A percentile compares a stretch with the other conserved stretches of the same genome.
phyloP scores from a whole-genome alignment of 345 rosid genomes.

The Moricandia arvensis region DNA sequence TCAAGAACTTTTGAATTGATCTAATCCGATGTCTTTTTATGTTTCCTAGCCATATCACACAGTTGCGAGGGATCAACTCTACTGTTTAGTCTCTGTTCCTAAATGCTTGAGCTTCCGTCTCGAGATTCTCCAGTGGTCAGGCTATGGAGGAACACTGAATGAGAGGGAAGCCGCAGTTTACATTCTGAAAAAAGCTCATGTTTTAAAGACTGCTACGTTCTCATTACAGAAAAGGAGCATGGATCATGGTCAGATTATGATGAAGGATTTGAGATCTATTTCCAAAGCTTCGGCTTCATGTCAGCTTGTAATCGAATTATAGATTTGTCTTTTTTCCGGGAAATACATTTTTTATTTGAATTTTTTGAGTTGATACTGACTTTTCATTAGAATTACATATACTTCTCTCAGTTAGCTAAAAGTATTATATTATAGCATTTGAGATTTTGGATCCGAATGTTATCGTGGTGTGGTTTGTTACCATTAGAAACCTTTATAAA shows the following conservation, averaged over 20 bases:
- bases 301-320: slow-evolving; percentile 7
- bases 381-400: no score
- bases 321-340: no score
- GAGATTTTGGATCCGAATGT: no score
- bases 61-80: neutral
- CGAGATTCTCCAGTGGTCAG: neutral
- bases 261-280: slow-evolving; percentile 9
- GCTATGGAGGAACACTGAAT: slow-evolving; percentile 11
- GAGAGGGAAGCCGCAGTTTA: neutral
- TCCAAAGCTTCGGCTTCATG: slow-evolving; percentile 1
- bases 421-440: no score
- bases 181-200: neutral
- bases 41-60: neutral
- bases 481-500: no score
- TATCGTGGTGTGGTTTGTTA: no score
- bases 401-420: no score
- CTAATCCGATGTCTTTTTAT: neutral
- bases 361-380: no score
- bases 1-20: neutral
- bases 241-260: neutral
- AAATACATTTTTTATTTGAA: no score
- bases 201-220: slow-evolving; percentile 18
- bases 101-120: slow-evolving; percentile 14
- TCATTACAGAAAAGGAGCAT: neutral
- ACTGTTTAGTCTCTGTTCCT: slow-evolving; percentile 3